Base-by-base conservation (phyloP, 345 rosid species). In the Hypericum androsaemum region DNA sequence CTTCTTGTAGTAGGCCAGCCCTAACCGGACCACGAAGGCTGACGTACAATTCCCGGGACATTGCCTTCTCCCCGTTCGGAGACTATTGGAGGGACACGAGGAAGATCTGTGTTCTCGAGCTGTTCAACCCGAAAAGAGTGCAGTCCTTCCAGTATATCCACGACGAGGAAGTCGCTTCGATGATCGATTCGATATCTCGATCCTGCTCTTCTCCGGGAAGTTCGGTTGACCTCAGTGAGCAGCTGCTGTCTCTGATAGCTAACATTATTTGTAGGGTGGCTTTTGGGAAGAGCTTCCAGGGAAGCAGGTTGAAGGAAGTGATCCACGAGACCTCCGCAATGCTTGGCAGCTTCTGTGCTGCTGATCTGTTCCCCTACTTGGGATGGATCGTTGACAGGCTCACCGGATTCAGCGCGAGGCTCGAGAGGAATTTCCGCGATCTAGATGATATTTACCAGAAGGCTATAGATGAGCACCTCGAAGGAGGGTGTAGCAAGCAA, bases 1-100 rank as follows among this genome's bases (percentile, higher is more conserved):
- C 40, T 7, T 73, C 73, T 49, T 81, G 77, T 7, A 65, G 71
- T 47, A 78, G 82, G 53, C 84, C 86, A 10, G 0, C 32, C n/a
- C 37, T 54, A 37, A 36, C 13, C 7, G 80, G 77, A 38, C 48
- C 39, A 17, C 52, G 56, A 8, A 78, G 61, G 36, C 46, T 81
- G 3, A 69, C 83, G 14, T 84, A 81, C 50, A 57, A 69, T n/a
- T 55, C 68, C 39, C 10, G 55, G 1, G 88, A 79, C 54, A 1
- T 84, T 11, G 81, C 43, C 37, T 81, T 74, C 39, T 43, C 79
- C 10, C 80, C 84, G 0, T 74, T 60, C 15, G 41, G 45, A 45
- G 70, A 43, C 5, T 73, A 71, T 41, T 73, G 83, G 83, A 72
- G 68, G 47, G 79, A 77, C 57, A 43, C 72, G 37, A 66, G 72